Conservation (phyloP, 2,329 filamentous ascomycete genomes). For the Thielaviopsis populi region DNA sequence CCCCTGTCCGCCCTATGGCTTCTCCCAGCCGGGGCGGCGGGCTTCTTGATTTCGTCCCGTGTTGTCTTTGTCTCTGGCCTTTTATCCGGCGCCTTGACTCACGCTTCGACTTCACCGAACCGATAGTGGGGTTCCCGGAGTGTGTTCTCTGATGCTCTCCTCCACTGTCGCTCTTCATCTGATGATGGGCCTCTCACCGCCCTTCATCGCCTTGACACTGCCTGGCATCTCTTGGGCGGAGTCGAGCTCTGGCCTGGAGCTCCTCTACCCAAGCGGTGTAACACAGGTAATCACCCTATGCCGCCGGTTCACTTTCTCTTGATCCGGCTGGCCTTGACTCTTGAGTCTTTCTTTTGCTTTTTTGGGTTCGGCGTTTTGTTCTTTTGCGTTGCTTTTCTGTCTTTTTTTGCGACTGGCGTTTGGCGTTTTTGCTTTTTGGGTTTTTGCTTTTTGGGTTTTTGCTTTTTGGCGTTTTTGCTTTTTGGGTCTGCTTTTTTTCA, state of each 20-base stretch:
- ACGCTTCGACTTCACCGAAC: background rate
- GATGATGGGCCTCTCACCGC: background rate
- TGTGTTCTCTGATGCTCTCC: background rate
- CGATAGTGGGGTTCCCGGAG: background rate
- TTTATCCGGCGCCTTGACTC: background rate
- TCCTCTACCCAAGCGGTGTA: background rate
- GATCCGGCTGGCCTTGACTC: background rate
- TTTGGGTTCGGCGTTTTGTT: background rate
- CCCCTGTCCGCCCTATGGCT: background rate
- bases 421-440: background rate
- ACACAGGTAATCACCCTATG: background rate
- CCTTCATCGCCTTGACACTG: background rate
- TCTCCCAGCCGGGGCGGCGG: background rate
- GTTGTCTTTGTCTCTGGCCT: background rate
- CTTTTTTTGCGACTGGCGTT: background rate
- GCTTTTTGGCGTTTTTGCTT: background rate
- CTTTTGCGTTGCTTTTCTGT: background rate
- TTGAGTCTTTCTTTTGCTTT: background rate
- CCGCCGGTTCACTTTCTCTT: background rate
- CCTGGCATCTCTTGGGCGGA: background rate
- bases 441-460: background rate
- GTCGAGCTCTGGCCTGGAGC: background rate
- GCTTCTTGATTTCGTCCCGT: background rate
- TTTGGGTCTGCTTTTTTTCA: background rate
- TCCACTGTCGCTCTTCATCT: background rate